Evolutionary conservation across 176 grass and related monocot species (phyloP), one percentile per base, ranked within the genome.

Genomic region (Ampelocalamus luodianensis): DNA sequence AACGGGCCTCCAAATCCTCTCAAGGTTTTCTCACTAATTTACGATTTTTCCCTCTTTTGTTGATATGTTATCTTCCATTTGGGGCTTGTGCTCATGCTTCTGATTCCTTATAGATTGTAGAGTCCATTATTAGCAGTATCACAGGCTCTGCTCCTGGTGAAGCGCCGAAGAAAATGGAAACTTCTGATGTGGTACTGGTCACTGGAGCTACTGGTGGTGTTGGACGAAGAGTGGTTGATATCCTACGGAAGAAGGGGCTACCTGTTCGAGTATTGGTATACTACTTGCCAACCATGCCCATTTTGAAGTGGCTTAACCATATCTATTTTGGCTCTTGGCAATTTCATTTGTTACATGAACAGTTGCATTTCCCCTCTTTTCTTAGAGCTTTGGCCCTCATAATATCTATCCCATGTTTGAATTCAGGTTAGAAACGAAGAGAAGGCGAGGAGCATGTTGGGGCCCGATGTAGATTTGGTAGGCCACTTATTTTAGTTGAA

Each of bases 1-100:
- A 98, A 98, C 75, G 93, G 96, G 12, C 93, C 91, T 78, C 93
- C 96, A 17, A 98, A 98, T 59, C 96, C 93, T 85, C 87, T 91
- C 73, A 94, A 92, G 96, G 93, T 98, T 79, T 14, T 65, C 2
- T 62, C 65, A 65, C 61, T 48, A 37, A 50, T 15, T 70, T 16
- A 2, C 32, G 69, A 56, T 3, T n/a, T 68, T 58, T 5, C 8
- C 29, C n/a, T 77, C 44, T 48, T 7, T 26, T 8, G 17, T 61
- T 43, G 3, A 38, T 44, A 18, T 65, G 34, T 11, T 44, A 65
- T 60, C 34, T 87, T 80, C 2, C 14, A 43, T 58, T 77, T 79
- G 7, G 24, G 10, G 61, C 11, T 38, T 50, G 68, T 64, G 24
- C 36, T 66, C 8, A 71, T 79, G 68, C 42, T 67, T 58, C 77